A percentile compares a stretch with the other conserved stretches of the same genome.
phyloP scores from a whole-genome alignment of 2,329 filamentous ascomycete genomes.

The Aspergillus piperis region DNA sequence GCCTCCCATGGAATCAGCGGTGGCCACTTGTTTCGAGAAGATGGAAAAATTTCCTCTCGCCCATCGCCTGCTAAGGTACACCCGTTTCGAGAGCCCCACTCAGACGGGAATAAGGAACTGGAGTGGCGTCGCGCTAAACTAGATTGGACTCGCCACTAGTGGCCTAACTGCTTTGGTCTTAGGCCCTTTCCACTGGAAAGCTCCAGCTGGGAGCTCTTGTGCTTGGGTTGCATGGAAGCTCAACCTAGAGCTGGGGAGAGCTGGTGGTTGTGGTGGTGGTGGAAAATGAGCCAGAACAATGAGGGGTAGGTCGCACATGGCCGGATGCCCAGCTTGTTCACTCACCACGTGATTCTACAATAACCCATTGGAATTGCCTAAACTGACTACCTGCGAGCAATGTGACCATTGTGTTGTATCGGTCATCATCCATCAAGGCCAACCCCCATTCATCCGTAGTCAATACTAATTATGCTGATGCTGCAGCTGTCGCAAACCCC shows the following conservation, averaged over 20 bases:
- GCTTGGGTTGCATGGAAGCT: slow-evolving; percentile 21
- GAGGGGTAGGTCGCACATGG: slow-evolving; percentile 17
- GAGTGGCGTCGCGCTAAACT: slow-evolving; percentile 25
- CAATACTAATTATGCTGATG: slow-evolving; percentile 8
- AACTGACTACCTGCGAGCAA: neutral
- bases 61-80: slow-evolving; percentile 6
- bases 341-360: slow-evolving; percentile 1
- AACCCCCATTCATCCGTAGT: slow-evolving; percentile 2
- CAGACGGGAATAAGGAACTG: slow-evolving; percentile 26
- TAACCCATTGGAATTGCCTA: neutral
- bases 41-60: slow-evolving; percentile 8
- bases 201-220: slow-evolving; percentile 22
- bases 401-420: neutral
- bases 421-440: neutral
- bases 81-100: slow-evolving; percentile 20
- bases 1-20: slow-evolving; percentile 5
- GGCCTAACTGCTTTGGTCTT: slow-evolving; percentile 7
- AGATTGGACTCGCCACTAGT: slow-evolving; percentile 20
- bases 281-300: neutral
- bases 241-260: slow-evolving; percentile 23
- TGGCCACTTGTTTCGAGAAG: slow-evolving; percentile 11
- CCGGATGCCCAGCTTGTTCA: slow-evolving; percentile 1
- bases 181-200: slow-evolving; percentile 12
- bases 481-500: slow-evolving; percentile 20
- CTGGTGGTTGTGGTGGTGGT: slow-evolving; percentile 10